Conservation (phyloP, 148 eudicot species). For the Persicaria tinctoria region DNA sequence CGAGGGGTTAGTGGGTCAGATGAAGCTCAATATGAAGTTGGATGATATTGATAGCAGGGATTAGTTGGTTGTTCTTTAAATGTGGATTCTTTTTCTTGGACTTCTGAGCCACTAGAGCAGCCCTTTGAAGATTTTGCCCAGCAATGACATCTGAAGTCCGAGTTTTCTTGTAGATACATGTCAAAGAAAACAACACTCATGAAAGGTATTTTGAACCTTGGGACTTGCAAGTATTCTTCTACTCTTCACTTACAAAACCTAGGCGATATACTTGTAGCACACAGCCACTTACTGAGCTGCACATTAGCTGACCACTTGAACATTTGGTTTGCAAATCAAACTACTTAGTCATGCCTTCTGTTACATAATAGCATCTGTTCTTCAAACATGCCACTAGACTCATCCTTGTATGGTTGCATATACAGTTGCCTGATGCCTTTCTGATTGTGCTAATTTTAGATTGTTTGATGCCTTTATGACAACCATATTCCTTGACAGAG, state of each 20-base stretch:
- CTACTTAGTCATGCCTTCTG: too few relatives aligned
- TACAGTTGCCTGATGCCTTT: background rate
- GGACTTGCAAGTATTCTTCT: too few relatives aligned
- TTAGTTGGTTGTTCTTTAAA: background rate
- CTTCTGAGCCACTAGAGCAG: background rate
- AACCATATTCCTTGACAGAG: too few relatives aligned
- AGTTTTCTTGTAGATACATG: background rate
- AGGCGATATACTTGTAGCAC: background rate
- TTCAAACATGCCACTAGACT: background rate
- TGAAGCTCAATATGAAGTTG: constrained; percentile 15
- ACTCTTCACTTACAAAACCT: background rate
- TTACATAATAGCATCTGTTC: too few relatives aligned
- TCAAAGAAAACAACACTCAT: background rate
- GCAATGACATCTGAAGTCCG: background rate
- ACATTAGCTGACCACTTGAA: background rate
- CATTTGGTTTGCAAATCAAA: too few relatives aligned
- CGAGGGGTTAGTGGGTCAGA: constrained; percentile 26
- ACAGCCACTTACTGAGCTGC: background rate
- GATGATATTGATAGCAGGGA: background rate
- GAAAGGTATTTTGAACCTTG: too few relatives aligned
- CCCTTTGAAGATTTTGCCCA: background rate
- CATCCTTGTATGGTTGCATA: background rate
- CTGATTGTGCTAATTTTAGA: background rate
- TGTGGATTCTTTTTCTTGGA: background rate
- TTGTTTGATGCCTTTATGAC: background rate